Conservation (phyloP, 108 stramenopile genomes). For the Cyclotella atomus region DNA sequence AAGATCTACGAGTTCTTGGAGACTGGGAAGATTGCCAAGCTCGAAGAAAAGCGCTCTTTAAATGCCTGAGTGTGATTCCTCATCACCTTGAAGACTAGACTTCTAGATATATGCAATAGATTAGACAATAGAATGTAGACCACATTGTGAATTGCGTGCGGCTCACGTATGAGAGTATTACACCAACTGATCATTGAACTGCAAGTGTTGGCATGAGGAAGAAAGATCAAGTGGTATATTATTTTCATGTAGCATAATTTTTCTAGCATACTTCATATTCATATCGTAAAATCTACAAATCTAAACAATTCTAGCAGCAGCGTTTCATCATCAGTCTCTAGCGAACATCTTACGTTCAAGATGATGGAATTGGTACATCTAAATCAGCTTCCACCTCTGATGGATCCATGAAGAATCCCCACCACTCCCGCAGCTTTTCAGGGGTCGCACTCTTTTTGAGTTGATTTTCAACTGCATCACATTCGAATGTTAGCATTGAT, state of each 20-base stretch:
- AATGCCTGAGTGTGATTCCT: slow-evolving; percentile 1
- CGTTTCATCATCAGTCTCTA: no score
- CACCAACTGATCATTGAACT: no score
- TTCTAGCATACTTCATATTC: background rate
- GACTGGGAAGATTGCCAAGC: slow-evolving; percentile 77
- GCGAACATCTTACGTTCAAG: no score
- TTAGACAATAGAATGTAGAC: background rate
- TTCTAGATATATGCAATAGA: background rate
- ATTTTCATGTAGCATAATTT: background rate
- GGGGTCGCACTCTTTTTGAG: background rate
- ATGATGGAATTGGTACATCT: no score
- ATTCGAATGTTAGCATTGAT: slow-evolving; percentile 4
- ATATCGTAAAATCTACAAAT: no score
- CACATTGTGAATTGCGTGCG: background rate
- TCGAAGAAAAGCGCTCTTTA: slow-evolving; percentile 69
- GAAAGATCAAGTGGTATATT: no score
- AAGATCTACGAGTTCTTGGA: slow-evolving; percentile 72
- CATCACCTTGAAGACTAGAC: no score
- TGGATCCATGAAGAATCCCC: slow-evolving; percentile 32
- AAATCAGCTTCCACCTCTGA: slow-evolving; percentile 32
- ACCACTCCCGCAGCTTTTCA: slow-evolving; percentile 14
- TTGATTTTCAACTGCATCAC: background rate
- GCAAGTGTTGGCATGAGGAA: no score
- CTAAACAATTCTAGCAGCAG: no score
- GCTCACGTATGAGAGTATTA: background rate